A percentile compares a stretch with the other conserved stretches of the same genome.
phyloP scores from a whole-genome alignment of 2,329 filamentous ascomycete species.

The Phaeosphaeria sp. region DNA sequence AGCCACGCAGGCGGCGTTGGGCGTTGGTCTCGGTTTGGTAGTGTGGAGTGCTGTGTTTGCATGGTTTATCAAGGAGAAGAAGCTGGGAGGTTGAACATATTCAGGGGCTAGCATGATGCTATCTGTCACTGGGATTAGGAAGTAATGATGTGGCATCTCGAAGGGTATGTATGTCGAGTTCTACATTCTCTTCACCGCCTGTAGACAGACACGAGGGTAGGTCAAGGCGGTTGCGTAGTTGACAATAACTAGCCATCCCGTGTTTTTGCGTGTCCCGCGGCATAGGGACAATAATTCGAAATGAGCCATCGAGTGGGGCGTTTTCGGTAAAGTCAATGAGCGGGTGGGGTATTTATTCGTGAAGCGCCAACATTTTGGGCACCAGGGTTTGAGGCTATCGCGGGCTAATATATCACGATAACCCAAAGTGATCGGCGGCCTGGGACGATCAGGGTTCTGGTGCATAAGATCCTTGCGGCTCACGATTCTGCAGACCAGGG shows the following conservation, averaged over 20 bases:
- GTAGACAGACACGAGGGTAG: no score
- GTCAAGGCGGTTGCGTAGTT: no score
- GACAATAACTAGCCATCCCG: no score
- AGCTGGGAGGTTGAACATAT: constrained; percentile 22
- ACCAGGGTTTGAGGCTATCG: neutral
- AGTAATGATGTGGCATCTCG: no score
- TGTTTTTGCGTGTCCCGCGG: neutral
- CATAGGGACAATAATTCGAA: neutral
- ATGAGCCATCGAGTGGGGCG: neutral
- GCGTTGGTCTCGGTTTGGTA: constrained; percentile 58
- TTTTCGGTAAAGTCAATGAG: neutral
- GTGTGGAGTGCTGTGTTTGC: constrained; percentile 55
- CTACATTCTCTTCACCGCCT: no score
- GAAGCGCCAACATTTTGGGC: neutral
- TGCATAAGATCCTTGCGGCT: neutral
- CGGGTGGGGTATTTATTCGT: neutral
- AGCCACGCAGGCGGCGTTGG: constrained; percentile 60
- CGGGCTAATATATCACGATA: neutral
- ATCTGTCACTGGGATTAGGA: no score
- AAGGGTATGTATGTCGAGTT: no score
- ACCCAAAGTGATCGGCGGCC: neutral
- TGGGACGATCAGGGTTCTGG: neutral
- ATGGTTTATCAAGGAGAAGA: constrained; percentile 55
- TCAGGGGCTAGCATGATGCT: no score
- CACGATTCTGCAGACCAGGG: neutral